These are phyloP conservation scores for Backusella luteola DNA, from an alignment of 192 early-diverging fungal species.

Conservation along the genomic window DNA sequence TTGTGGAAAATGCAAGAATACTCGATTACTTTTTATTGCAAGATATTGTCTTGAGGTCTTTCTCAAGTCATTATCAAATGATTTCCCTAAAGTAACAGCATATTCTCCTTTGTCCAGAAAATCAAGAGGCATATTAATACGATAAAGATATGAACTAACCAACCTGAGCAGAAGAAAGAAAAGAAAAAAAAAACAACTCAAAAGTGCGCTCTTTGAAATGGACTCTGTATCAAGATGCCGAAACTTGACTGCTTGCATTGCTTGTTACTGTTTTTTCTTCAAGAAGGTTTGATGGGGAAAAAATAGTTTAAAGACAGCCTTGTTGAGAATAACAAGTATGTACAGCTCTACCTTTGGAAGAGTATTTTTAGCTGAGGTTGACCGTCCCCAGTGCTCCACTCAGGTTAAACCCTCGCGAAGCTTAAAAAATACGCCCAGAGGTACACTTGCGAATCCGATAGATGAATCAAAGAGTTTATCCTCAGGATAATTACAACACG, in stretches of 20 bases:
- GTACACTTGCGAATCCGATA: no score
- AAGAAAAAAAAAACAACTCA: neutral
- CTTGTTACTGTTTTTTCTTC: no score
- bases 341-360: no score
- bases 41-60: neutral
- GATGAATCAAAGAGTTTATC: no score
- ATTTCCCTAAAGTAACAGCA: constrained; percentile 8
- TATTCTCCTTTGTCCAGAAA: constrained; percentile 10
- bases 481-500: no score
- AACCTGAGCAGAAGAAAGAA: neutral
- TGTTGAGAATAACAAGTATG: no score
- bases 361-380: no score
- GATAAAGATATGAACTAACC: neutral
- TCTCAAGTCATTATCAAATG: neutral
- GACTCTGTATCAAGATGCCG: neutral
- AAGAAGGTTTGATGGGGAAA: no score
- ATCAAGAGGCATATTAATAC: constrained; percentile 4
- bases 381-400: no score
- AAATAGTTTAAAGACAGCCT: no score
- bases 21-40: constrained; percentile 5
- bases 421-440: no score
- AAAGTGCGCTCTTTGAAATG: neutral
- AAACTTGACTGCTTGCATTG: neutral
- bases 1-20: neutral
- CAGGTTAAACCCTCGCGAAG: no score